A percentile compares a stretch with the other conserved stretches of the same genome.
phyloP scores from a whole-genome alignment of 805 yeast genomes.

The Wickerhamomyces hampshirensis region DNA sequence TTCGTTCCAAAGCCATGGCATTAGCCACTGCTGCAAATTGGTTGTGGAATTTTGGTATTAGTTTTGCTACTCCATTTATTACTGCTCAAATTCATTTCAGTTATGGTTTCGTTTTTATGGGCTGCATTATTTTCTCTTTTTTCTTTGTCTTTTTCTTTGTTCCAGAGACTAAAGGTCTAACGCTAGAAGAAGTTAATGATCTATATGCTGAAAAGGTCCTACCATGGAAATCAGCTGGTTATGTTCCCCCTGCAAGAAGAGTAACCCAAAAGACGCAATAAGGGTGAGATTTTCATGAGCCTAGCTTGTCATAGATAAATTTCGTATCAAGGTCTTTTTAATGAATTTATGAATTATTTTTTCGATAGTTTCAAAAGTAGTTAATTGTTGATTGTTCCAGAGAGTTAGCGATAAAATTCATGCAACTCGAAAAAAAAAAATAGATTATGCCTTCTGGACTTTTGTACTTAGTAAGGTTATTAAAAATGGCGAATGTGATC shows the following conservation, averaged over 20 bases:
- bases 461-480: too few relatives aligned
- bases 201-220: slow-evolving; percentile 40
- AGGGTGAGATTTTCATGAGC: too few relatives aligned
- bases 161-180: slow-evolving; percentile 76
- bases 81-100: slow-evolving; percentile 62
- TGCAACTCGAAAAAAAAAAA: too few relatives aligned
- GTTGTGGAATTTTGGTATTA: slow-evolving; percentile 62
- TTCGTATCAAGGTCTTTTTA: too few relatives aligned
- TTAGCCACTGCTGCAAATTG: slow-evolving; percentile 62
- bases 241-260: slow-evolving; percentile 56
- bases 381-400: too few relatives aligned
- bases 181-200: slow-evolving; percentile 78
- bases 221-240: slow-evolving; percentile 45
- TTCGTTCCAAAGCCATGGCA: slow-evolving; percentile 52
- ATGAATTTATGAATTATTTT: too few relatives aligned
- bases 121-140: slow-evolving; percentile 52
- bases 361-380: too few relatives aligned
- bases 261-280: too few relatives aligned
- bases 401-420: too few relatives aligned
- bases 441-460: too few relatives aligned
- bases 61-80: slow-evolving; percentile 69
- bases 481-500: too few relatives aligned
- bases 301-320: too few relatives aligned
- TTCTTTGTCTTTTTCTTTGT: slow-evolving; percentile 70
- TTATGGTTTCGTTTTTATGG: slow-evolving; percentile 63